Base-by-base conservation (phyloP, 352 stramenopile species). In the Globisporangium emineosum region DNA sequence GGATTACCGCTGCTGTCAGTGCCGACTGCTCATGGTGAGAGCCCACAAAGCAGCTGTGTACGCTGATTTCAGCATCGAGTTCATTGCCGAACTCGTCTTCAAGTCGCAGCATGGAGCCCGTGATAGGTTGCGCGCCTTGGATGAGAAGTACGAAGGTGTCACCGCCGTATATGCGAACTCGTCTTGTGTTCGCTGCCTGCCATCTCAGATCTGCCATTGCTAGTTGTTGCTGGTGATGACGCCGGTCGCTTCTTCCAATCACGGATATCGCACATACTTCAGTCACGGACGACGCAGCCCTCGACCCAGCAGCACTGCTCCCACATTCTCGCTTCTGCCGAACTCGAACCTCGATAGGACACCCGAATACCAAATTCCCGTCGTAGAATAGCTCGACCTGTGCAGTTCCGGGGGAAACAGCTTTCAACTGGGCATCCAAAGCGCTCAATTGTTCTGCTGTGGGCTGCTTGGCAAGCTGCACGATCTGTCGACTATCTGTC, bases 91-190 rank as follows among this genome's bases (percentile, higher is more conserved):
- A 30, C 1, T 43, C 1, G 17, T 25, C 23, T n/a, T 47, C 29
- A 23, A 67, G 9, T n/a, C n/a, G 42, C 5, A 62, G 43, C 6
- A 8, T 27, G 15, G 30, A 35, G 5, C 5, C 37, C 0, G 8
- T 12, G 5, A 25, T 45, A n/a, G 25, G 1, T 2, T 4, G 57
- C 7, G 13, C 0, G 0, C 33, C 23, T 5, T 69, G 57, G 15
- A 69, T 15, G 1, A 69, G 37, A 9, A 69, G 57, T 23, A 57
- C 42, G 23, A 69, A 21, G 0, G 29, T 50, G 49, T 64, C 64
- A 29, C 29, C 51, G 8, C 37, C 23, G 10, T 23, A 33, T 1
- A 69, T 50, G 5, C 57, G 64, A 27, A 65, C 29, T 21, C 37
- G 56, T 7, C 45, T 56, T 7, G 6, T 17, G n/a, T 0, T 19